Conservation (phyloP, 305 asterid species). For the Galium porrigens region DNA sequence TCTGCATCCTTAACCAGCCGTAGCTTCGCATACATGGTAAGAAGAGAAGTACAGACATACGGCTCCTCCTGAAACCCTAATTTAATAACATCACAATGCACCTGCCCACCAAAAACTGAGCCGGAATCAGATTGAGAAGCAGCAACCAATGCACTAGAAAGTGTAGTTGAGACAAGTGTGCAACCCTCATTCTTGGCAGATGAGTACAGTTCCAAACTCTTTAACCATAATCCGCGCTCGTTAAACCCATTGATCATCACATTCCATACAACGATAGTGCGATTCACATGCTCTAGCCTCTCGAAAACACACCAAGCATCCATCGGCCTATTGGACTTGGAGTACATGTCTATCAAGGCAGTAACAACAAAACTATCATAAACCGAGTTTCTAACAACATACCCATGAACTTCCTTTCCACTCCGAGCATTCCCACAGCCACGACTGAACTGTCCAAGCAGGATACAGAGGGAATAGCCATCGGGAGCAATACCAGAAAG, state of each 20-base stretch:
- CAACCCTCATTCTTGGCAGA: conserved; percentile 34
- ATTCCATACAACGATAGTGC: conserved; percentile 46
- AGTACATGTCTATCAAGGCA: conserved; percentile 54
- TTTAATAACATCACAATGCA: conserved; percentile 62
- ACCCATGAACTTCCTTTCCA: conserved; percentile 61
- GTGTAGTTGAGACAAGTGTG: conserved; percentile 40
- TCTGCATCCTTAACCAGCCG: conserved; percentile 39
- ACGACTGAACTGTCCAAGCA: conserved; percentile 37
- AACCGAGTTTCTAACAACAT: conserved; percentile 32
- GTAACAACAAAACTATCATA: conserved; percentile 49
- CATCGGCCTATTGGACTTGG: conserved; percentile 29
- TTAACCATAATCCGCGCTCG: conserved; percentile 45
- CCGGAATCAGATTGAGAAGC: conserved; percentile 42
- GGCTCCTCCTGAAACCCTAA: conserved; percentile 44
- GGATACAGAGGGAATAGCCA: conserved; percentile 59
- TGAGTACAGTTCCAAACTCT: conserved; percentile 37
- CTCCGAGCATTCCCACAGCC: conserved; percentile 12
- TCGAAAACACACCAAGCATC: conserved; percentile 56
- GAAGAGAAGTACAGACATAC: conserved; percentile 50
- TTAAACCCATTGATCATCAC: conserved; percentile 55
- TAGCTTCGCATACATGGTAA: conserved; percentile 54
- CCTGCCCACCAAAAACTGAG: conserved; percentile 35
- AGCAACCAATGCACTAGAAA: conserved; percentile 42
- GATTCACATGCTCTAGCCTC: conserved; percentile 24
- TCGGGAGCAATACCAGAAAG: conserved; percentile 44